Evolutionary conservation across 441 rosid genomes (phyloP).

Genomic region (Francoa sonchifolia): DNA sequence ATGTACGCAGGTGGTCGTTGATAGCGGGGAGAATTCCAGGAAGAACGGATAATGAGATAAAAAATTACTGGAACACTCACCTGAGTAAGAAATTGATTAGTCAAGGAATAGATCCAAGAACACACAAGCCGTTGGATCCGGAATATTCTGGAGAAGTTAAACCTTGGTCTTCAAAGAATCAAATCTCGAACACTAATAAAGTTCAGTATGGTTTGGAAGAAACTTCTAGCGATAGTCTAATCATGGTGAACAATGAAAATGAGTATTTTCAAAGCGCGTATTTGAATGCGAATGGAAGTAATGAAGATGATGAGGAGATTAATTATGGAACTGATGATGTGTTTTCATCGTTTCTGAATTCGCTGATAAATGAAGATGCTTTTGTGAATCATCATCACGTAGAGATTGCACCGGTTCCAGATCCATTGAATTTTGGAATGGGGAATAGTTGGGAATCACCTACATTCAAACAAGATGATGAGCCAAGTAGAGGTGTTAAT

Average conservation of each 20-base stretch:
- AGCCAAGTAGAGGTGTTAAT: no score
- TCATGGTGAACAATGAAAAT: slow-evolving; percentile 15
- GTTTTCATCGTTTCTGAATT: slow-evolving; percentile 55
- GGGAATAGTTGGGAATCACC: no score
- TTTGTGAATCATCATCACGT: slow-evolving; percentile 20
- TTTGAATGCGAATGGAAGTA: slow-evolving; percentile 1
- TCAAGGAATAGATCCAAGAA: slow-evolving; percentile 53
- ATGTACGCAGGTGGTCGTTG: slow-evolving; percentile 36
- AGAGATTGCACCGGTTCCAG: no score
- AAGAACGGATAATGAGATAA: slow-evolving; percentile 46
- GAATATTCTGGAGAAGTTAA: slow-evolving; percentile 5
- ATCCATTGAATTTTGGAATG: no score
- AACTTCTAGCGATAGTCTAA: slow-evolving; percentile 7
- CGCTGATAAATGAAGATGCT: slow-evolving; percentile 55
- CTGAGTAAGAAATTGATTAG: slow-evolving; percentile 43
- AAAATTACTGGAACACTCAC: slow-evolving; percentile 57
- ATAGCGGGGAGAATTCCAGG: slow-evolving; percentile 57
- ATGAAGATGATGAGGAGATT: slow-evolving; percentile 29
- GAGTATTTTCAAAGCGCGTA: slow-evolving; percentile 7
- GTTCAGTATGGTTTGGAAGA: slow-evolving; percentile 15
- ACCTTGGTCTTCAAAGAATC: slow-evolving; percentile 10
- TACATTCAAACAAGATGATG: no score
- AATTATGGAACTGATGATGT: slow-evolving; percentile 41
- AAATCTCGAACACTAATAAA: no score
- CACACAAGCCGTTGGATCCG: slow-evolving; percentile 32